Evolutionary conservation across 1,284 basidiomycete species (phyloP).

Genomic region (Anthracocystis panici-leucophaei): DNA sequence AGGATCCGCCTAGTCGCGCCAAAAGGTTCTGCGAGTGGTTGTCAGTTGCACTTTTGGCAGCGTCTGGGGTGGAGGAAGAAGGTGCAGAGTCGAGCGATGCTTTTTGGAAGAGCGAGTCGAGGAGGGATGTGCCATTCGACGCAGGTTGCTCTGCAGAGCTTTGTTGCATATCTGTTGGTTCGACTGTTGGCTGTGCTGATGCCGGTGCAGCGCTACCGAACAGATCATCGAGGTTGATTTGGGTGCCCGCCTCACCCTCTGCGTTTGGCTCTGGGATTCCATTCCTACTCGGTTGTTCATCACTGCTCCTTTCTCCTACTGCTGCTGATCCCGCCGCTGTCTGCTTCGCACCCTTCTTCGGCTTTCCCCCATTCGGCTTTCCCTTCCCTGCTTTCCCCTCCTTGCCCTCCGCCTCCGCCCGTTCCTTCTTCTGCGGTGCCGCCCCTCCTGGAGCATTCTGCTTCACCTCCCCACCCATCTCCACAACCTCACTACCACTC

Average conservation of each 20-base stretch:
- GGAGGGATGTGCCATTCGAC: slow-evolving; percentile 18
- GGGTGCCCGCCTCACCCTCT: slow-evolving; percentile 8
- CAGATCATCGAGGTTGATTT: slow-evolving; percentile 48
- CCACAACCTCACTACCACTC: slow-evolving; percentile 8
- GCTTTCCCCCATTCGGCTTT: slow-evolving; percentile 23
- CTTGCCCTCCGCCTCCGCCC: slow-evolving; percentile 20
- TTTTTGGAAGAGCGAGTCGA: slow-evolving; percentile 41
- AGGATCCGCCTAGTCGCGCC: slow-evolving; percentile 15
- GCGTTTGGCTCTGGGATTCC: not conserved
- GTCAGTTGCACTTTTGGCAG: not conserved
- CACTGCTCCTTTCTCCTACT: slow-evolving; percentile 20
- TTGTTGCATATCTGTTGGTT: not conserved
- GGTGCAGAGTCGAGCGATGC: slow-evolving; percentile 20
- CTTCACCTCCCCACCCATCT: slow-evolving; percentile 2
- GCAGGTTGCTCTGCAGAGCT: not conserved
- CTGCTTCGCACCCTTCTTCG: slow-evolving; percentile 25
- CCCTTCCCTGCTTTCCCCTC: slow-evolving; percentile 16
- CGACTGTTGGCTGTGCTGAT: not conserved
- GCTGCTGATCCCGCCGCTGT: slow-evolving; percentile 1
- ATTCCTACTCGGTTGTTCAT: slow-evolving; percentile 12
- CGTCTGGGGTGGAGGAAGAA: not conserved
- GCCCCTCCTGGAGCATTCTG: not conserved
- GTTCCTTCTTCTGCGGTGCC: slow-evolving; percentile 3
- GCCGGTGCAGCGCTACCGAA: slow-evolving; percentile 19
- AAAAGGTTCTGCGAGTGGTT: slow-evolving; percentile 26